phyloP scores from a whole-genome alignment of 148 eudicot genomes.

The Pouteria glomerata region DNA sequence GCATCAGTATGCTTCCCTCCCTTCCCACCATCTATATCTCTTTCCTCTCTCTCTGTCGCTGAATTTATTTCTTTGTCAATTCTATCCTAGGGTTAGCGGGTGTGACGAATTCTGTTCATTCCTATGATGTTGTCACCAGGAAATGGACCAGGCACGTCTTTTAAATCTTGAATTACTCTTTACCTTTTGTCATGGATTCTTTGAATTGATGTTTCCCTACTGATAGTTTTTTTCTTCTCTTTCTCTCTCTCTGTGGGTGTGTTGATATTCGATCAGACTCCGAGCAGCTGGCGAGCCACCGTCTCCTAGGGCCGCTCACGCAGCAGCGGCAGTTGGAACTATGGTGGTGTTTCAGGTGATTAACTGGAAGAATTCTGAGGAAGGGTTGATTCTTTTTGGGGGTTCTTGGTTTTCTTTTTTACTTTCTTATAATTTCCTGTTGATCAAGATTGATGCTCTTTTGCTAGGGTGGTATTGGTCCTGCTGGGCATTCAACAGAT shows the following conservation, averaged over 20 bases:
- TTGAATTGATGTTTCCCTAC: not conserved
- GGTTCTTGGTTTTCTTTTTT: not conserved
- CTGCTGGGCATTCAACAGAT: slow-evolving; percentile 96
- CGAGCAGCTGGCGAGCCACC: slow-evolving; percentile 94
- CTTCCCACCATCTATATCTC: not conserved
- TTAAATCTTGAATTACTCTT: not conserved
- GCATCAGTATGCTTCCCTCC: slow-evolving; percentile 38
- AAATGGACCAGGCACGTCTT: slow-evolving; percentile 76
- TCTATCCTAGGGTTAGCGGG: slow-evolving; percentile 70
- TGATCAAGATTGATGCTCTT: not conserved
- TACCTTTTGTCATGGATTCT: not conserved
- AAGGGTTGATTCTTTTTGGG: not conserved
- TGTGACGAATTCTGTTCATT: slow-evolving; percentile 78
- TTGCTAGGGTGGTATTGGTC: slow-evolving; percentile 94
- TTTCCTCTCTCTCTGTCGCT: not conserved
- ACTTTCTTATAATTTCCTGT: not conserved
- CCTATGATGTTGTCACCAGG: slow-evolving; percentile 64
- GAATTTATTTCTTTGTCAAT: slow-evolving; percentile 4
- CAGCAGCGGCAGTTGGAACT: slow-evolving; percentile 91
- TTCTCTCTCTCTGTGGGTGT: too few species aligned
- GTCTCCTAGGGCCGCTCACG: slow-evolving; percentile 96
- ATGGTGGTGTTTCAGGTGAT: slow-evolving; percentile 99
- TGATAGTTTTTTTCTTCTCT: not conserved
- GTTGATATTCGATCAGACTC: slow-evolving; percentile 32
- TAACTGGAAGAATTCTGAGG: not conserved